Conservation (phyloP, 148 eudicot species). For the Simmondsia chinensis region DNA sequence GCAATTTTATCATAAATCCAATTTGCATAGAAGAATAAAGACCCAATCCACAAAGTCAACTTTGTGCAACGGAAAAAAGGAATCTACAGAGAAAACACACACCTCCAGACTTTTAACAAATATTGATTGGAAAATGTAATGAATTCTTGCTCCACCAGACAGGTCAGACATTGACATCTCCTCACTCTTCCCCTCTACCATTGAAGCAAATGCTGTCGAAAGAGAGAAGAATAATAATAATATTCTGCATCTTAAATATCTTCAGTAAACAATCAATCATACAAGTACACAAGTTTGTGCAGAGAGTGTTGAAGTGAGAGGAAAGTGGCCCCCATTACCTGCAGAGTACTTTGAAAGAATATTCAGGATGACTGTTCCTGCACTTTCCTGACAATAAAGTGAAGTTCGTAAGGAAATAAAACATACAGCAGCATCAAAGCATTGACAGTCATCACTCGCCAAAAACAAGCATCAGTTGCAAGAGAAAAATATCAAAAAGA, state of each 20-base stretch:
- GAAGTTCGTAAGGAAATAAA: neutral
- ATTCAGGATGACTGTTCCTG: constrained; percentile 80
- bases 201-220: constrained; percentile 76
- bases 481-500: neutral
- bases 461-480: no score
- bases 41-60: no score
- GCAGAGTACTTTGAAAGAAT: constrained; percentile 85
- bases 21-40: no score
- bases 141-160: constrained; percentile 95
- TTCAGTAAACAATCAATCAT: no score
- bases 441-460: no score
- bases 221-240: no score
- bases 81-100: constrained; percentile 9
- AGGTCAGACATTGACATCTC: constrained; percentile 96
- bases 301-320: neutral
- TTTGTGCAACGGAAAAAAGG: neutral
- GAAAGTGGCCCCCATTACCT: constrained; percentile 30
- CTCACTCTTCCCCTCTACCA: constrained; percentile 92
- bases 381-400: constrained; percentile 50
- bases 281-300: no score
- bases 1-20: no score
- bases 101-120: constrained; percentile 97
- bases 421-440: no score
- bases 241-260: no score
- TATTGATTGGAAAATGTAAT: constrained; percentile 88